phyloP scores from a whole-genome alignment of 371 early-diverging fungal species.

The Entomophthora muscae region DNA sequence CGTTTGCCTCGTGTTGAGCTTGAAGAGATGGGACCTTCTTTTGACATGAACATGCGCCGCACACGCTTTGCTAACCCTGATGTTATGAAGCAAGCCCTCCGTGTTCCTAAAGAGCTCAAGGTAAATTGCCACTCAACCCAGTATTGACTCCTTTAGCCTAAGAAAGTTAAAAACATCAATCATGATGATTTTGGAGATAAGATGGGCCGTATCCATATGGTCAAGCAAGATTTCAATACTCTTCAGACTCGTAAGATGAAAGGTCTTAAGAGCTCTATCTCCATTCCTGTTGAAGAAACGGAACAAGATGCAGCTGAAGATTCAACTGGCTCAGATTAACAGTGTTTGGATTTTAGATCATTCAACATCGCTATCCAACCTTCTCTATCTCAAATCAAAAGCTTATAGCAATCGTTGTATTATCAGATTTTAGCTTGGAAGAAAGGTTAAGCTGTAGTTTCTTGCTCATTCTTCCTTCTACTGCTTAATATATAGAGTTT shows the following conservation, averaged over 20 bases:
- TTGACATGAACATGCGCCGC: conserved; percentile 69
- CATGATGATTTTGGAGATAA: conserved; percentile 78
- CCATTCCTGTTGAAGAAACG: conserved; percentile 17
- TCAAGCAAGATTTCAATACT: conserved; percentile 73
- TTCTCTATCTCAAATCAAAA: too few species aligned
- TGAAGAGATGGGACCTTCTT: conserved; percentile 81
- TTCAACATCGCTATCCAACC: too few species aligned
- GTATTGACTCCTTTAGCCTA: conserved; percentile 35
- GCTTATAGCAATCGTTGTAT: background rate
- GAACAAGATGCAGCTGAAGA: conserved; percentile 17
- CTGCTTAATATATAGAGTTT: too few species aligned
- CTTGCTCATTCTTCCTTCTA: too few species aligned
- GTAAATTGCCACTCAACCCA: conserved; percentile 23
- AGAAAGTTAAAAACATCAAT: conserved; percentile 86
- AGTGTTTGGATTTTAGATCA: background rate
- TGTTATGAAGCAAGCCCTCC: conserved; percentile 59
- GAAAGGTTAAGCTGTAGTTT: too few species aligned
- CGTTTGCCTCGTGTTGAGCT: conserved; percentile 80
- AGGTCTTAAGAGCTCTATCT: conserved; percentile 55
- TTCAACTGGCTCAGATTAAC: background rate
- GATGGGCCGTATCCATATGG: conserved; percentile 82
- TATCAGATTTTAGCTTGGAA: too few species aligned
- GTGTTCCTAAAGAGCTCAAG: conserved; percentile 73
- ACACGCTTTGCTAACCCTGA: conserved; percentile 52
- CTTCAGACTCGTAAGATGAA: conserved; percentile 97